Base-by-base conservation (phyloP, 2,329 filamentous ascomycete genomes). In the Arachnomyces sp. region DNA sequence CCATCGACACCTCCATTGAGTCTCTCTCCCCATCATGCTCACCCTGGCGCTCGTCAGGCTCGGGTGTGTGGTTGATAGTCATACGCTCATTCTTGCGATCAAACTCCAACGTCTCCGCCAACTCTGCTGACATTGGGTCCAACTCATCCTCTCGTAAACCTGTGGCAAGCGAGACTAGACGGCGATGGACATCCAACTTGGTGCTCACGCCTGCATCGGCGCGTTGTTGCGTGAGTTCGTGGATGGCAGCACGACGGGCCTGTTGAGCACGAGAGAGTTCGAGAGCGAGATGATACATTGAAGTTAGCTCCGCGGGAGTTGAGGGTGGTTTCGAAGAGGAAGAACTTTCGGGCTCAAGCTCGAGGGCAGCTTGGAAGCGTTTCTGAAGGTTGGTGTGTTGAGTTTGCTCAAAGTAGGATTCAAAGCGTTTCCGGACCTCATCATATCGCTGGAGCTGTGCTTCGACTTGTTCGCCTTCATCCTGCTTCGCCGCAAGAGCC, bases 61-160 rank as follows among this genome's bases (percentile, higher is more conserved):
- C 58, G 4, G 58, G 57, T 4, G 59, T 54, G 15, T 55, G 47
- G 2, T 44, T 43, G 16, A 49, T 49, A 18, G 47, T 28, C 25
- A 54, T 55, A 39, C 61, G 63, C 28, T 59, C 60, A 39, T 64
- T 60, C 47, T 59, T 55, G 31, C 63, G 57, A 39, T 65, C 61
- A 41, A 66, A 66, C 43, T 68, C 65, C 31, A 70, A 50, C 12
- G 63, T 66, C 43, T 67, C 64, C 5, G 66, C 60, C 41, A 70
- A 47, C 45, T 70, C 67, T 20, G 58, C 63, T 6, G 65, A 61
- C 65, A 70, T 68, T 2, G 59, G 63, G 42, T 70, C 67, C 7
- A 70, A 53, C 14, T 69, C 65, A 37, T 69, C 65, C 47, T 70
- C 67, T 43, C 64, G 65, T 14, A 70, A 51, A 0, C 66, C 65